phyloP scores from a whole-genome alignment of 2,329 filamentous ascomycete species.

The Teratosphaeria zuluensis region DNA sequence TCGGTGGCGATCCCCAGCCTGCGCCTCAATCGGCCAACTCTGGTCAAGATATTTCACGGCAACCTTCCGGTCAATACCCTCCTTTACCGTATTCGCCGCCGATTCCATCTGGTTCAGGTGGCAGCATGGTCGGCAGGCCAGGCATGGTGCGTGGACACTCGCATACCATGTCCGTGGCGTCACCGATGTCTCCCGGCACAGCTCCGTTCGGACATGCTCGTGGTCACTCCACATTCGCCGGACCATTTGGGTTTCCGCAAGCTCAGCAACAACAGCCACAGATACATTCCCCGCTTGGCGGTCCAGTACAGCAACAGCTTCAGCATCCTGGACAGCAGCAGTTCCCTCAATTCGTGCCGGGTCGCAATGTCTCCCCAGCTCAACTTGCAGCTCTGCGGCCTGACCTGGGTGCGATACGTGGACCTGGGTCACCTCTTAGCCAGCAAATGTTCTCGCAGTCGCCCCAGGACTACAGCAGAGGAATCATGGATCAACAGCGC shows the following conservation, averaged over 20 bases:
- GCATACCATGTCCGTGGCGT: slow-evolving; percentile 56
- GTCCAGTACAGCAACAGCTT: not conserved
- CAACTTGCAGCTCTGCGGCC: slow-evolving; percentile 27
- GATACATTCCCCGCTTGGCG: slow-evolving; percentile 2
- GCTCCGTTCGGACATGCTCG: slow-evolving; percentile 51
- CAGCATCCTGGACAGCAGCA: slow-evolving; percentile 21
- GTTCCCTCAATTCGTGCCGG: not conserved
- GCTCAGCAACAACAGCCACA: slow-evolving; percentile 42
- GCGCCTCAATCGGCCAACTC: slow-evolving; percentile 43
- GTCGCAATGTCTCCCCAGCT: slow-evolving; percentile 33
- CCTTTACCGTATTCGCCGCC: slow-evolving; percentile 75
- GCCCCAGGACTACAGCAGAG: slow-evolving; percentile 20
- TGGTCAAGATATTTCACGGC: slow-evolving; percentile 52
- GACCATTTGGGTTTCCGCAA: slow-evolving; percentile 57
- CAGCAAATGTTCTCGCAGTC: slow-evolving; percentile 22
- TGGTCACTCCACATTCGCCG: slow-evolving; percentile 60
- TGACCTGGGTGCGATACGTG: slow-evolving; percentile 16
- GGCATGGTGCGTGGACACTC: slow-evolving; percentile 25
- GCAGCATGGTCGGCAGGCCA: slow-evolving; percentile 45
- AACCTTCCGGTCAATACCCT: slow-evolving; percentile 64
- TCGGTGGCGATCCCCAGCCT: slow-evolving; percentile 58
- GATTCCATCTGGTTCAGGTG: slow-evolving; percentile 66
- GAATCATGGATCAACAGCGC: slow-evolving; percentile 40
- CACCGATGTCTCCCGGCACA: slow-evolving; percentile 60
- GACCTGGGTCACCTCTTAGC: slow-evolving; percentile 53